Evolutionary conservation across 2,329 filamentous ascomycete genomes (phyloP), one percentile per base, ranked within the genome.

Genomic region (Didymella exigua): DNA sequence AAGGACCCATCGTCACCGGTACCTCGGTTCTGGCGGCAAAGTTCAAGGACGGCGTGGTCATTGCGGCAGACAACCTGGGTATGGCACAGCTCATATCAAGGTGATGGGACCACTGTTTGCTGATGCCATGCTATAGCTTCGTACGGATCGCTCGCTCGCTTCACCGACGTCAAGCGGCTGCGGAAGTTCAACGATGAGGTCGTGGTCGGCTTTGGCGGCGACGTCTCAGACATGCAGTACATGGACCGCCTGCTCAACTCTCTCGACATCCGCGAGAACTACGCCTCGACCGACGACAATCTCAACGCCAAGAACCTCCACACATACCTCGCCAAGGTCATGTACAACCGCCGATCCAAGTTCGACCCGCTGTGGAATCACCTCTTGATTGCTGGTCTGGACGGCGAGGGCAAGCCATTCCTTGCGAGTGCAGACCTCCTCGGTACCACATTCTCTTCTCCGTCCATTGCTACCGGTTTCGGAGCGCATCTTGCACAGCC

Each of bases 221-320:
- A 99, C 81, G 89, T 99, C 68, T 96, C 91, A 62, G 95, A 99
- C 82, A 98, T 99, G 95, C 95, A 99, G 82, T 96, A 96, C 82
- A 87, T 99, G 66, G 90, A 96, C 84, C 88, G 95, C 67, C 86
- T 96, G 71, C 88, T 99, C 67, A 88, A 85, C 72, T 89, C 90
- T 60, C 89, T 98, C 68, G 87, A 90, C 75, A 91, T 96, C 76
- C 84, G 89, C 75, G 93, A 98, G 82, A 89, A 91, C 74, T 98
- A 99, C 82, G 84, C 83, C 54, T 73, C 76, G 63, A 75, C 66
- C 70, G 77, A 71, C 58, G 78, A 69, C 78, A 80, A 69, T 31
- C 88, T 99, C 70, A 91, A 89, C 75, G 95, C 95, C 52, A 89
- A 90, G 76, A 97, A 97, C 79, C 86, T 99, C 63, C 93, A 98